phyloP scores from a whole-genome alignment of 1,139 yeast genomes.

The Magnusiomyces clavatus region DNA sequence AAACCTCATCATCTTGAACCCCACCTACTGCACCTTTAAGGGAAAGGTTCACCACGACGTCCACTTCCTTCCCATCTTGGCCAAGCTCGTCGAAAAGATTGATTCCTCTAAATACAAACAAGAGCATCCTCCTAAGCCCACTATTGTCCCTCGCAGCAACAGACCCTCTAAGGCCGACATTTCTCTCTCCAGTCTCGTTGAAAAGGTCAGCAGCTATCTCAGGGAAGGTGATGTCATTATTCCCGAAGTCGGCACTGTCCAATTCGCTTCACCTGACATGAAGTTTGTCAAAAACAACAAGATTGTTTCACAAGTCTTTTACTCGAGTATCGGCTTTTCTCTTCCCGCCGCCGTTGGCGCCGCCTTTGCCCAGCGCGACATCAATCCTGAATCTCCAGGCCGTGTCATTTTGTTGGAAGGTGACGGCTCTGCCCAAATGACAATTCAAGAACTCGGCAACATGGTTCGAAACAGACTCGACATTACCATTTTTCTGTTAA shows the following conservation, averaged over 20 bases:
- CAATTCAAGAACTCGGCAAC: slow-evolving; percentile 64
- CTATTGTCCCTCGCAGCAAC: slow-evolving; percentile 10
- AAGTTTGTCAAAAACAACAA: slow-evolving; percentile 46
- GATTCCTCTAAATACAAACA: slow-evolving; percentile 31
- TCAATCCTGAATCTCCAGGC: slow-evolving; percentile 29
- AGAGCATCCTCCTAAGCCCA: slow-evolving; percentile 18
- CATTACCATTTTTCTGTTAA: slow-evolving; percentile 61
- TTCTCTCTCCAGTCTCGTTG: slow-evolving; percentile 33
- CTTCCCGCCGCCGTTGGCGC: slow-evolving; percentile 80
- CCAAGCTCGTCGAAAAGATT: slow-evolving; percentile 32
- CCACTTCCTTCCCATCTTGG: slow-evolving; percentile 43
- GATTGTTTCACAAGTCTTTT: slow-evolving; percentile 58
- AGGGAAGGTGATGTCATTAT: slow-evolving; percentile 58
- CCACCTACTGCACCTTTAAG: slow-evolving; percentile 42
- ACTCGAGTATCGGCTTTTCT: slow-evolving; percentile 81
- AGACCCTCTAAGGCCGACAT: slow-evolving; percentile 23
- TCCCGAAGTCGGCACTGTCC: slow-evolving; percentile 72
- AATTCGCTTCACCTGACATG: slow-evolving; percentile 61
- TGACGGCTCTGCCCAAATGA: slow-evolving; percentile 91
- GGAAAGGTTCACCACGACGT: slow-evolving; percentile 31
- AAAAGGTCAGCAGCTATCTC: slow-evolving; percentile 32
- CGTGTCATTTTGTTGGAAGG: slow-evolving; percentile 71
- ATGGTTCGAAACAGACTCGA: slow-evolving; percentile 51
- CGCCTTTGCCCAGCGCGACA: slow-evolving; percentile 58
- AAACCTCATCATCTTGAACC: slow-evolving; percentile 34